phyloP scores from a whole-genome alignment of 257 asterid species.

The Penstemon barbatus region DNA sequence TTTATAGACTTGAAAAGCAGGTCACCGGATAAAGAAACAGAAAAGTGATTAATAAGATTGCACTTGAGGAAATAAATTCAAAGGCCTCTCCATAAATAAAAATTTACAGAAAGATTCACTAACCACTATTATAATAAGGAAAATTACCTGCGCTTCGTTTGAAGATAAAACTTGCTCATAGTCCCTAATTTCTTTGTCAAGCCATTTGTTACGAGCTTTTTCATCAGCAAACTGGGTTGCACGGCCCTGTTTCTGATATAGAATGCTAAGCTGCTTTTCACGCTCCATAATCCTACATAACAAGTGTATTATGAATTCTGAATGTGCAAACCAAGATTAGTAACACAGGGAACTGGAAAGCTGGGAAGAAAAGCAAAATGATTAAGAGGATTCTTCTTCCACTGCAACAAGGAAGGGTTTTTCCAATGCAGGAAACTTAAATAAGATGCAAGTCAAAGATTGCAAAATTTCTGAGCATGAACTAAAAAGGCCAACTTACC shows the following conservation, averaged over 20 bases:
- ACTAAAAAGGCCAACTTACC: slow-evolving; percentile 42
- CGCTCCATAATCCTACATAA: slow-evolving; percentile 85
- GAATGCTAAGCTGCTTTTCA: slow-evolving; percentile 97
- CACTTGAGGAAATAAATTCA: slow-evolving; percentile 20
- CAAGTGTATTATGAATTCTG: slow-evolving; percentile 18
- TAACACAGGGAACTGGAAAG: slow-evolving; percentile 5
- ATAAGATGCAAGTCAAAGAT: slow-evolving; percentile 12
- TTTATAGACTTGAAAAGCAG: slow-evolving; percentile 12
- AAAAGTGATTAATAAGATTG: slow-evolving; percentile 15
- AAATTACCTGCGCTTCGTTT: slow-evolving; percentile 62
- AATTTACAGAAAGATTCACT: not conserved
- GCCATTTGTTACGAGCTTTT: slow-evolving; percentile 96
- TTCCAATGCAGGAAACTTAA: slow-evolving; percentile 20
- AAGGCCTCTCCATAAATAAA: slow-evolving; percentile 2
- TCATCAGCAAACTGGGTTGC: slow-evolving; percentile 89
- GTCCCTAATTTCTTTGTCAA: slow-evolving; percentile 83
- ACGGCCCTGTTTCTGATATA: slow-evolving; percentile 98
- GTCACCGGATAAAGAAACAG: slow-evolving; percentile 5
- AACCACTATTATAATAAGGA: slow-evolving; percentile 18
- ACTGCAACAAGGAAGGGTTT: not conserved
- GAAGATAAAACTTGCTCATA: slow-evolving; percentile 84
- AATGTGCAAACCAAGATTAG: slow-evolving; percentile 5
- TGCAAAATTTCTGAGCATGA: not conserved
- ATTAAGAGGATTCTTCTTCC: slow-evolving; percentile 1
- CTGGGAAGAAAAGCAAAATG: not conserved